Conservation (phyloP, 2,329 filamentous ascomycete species). For the Verticillium zaregamsianum region DNA sequence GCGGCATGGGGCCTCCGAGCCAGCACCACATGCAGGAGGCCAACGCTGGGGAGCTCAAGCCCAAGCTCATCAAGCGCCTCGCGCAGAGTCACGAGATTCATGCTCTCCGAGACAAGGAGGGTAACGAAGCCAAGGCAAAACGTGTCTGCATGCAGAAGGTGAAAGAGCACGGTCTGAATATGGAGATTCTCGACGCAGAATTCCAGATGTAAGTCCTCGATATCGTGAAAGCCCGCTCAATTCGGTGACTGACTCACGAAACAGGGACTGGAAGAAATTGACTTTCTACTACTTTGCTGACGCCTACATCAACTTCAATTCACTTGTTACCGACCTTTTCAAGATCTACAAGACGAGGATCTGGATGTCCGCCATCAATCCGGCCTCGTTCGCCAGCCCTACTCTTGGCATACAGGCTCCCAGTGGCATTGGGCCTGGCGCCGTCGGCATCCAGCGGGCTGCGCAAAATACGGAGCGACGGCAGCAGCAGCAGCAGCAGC, state of each 20-base stretch:
- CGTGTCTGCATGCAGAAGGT: conserved; percentile 96
- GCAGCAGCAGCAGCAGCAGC: background rate
- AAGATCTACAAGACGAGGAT: conserved; percentile 99
- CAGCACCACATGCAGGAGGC: conserved; percentile 71
- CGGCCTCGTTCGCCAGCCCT: conserved; percentile 85
- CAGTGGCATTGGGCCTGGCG: conserved; percentile 61
- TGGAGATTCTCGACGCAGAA: conserved; percentile 98
- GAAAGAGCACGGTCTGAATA: conserved; percentile 86
- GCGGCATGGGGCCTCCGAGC: conserved; percentile 72
- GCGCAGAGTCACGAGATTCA: conserved; percentile 89
- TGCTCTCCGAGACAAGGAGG: conserved; percentile 88
- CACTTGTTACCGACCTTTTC: conserved; percentile 93
- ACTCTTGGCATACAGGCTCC: conserved; percentile 68
- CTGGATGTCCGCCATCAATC: conserved; percentile 99
- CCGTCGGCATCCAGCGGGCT: conserved; percentile 52
- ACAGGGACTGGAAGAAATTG: conserved; percentile 95
- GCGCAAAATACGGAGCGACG: conserved; percentile 41
- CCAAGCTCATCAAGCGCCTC: conserved; percentile 93
- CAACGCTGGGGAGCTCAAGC: conserved; percentile 73
- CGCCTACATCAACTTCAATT: conserved; percentile 98
- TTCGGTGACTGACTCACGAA: background rate
- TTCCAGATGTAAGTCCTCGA: conserved; percentile 83
- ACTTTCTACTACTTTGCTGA: conserved; percentile 99
- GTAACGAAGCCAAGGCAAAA: conserved; percentile 96
- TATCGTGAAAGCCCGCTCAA: background rate